These are phyloP conservation scores for Carnegiea gigantea DNA, from an alignment of 179 eudicot species.

Conservation along the genomic window DNA sequence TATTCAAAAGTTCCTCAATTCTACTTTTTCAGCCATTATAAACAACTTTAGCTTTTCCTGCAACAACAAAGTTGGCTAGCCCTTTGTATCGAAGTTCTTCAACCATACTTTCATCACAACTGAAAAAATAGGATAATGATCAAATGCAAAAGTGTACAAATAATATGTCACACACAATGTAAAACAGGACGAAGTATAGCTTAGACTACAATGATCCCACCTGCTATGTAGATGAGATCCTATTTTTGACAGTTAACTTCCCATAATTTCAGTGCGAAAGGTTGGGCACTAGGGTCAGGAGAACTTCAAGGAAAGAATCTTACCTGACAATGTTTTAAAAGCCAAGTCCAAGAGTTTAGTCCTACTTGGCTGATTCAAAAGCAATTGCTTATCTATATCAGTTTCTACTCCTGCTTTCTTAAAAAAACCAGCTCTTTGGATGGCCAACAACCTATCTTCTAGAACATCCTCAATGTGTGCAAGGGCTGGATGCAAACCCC, in stretches of 20 bases:
- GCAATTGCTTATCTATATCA: conserved; percentile 61
- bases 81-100: too few relatives aligned
- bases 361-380: conserved; percentile 71
- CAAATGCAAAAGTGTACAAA: too few relatives aligned
- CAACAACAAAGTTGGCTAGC: too few relatives aligned
- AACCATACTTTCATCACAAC: too few relatives aligned
- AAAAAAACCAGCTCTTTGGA: conserved; percentile 82
- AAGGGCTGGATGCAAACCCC: too few relatives aligned
- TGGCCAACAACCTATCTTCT: conserved; percentile 80
- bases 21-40: too few relatives aligned
- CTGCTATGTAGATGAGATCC: not conserved
- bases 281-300: not conserved
- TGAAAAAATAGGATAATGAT: too few relatives aligned
- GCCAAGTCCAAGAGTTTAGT: conserved; percentile 45
- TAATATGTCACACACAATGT: too few relatives aligned
- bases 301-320: not conserved
- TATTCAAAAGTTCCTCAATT: too few relatives aligned
- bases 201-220: too few relatives aligned
- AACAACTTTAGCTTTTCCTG: too few relatives aligned
- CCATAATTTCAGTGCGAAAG: not conserved
- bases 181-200: too few relatives aligned
- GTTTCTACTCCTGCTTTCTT: conserved; percentile 93
- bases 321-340: conserved; percentile 64
- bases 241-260: not conserved
- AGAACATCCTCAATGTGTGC: conserved; percentile 8